Conservation (phyloP, 495 filamentous ascomycete species). For the Aspergillus heteromorphus region DNA sequence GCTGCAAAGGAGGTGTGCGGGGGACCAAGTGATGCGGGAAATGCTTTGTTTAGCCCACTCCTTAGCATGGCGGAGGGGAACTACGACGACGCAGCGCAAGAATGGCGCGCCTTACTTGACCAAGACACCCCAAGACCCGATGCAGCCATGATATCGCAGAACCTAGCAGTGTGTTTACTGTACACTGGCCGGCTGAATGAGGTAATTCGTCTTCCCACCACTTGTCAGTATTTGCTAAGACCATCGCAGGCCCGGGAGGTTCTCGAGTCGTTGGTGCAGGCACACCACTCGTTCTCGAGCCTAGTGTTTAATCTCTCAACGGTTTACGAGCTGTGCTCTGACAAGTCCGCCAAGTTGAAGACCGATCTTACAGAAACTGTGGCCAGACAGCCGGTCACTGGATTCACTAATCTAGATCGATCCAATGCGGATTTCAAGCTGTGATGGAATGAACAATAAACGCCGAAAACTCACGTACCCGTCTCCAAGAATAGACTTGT, state of each 20-base stretch:
- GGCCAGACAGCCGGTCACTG: slow-evolving; percentile 43
- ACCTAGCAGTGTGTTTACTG: slow-evolving; percentile 74
- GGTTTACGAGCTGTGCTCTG: slow-evolving; percentile 86
- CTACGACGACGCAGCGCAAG: slow-evolving; percentile 54
- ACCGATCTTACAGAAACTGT: slow-evolving; percentile 61
- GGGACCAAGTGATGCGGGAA: slow-evolving; percentile 17
- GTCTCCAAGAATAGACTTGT: background rate
- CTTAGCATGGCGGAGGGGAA: slow-evolving; percentile 73
- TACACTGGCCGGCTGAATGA: slow-evolving; percentile 73
- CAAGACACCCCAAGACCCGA: slow-evolving; percentile 25
- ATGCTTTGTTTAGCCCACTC: slow-evolving; percentile 54
- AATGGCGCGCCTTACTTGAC: slow-evolving; percentile 57
- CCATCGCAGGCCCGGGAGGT: slow-evolving; percentile 48
- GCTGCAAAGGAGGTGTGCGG: slow-evolving; percentile 51
- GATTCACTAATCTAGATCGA: slow-evolving; percentile 61
- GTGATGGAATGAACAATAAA: slow-evolving; percentile 29
- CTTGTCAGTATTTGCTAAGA: background rate
- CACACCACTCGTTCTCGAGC: slow-evolving; percentile 60
- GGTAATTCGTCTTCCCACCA: slow-evolving; percentile 37
- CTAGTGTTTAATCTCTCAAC: slow-evolving; percentile 86
- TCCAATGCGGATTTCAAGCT: slow-evolving; percentile 74
- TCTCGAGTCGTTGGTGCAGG: slow-evolving; percentile 58
- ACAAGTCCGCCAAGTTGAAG: slow-evolving; percentile 65
- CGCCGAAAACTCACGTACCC: background rate
- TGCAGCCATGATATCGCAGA: slow-evolving; percentile 59